phyloP scores from a whole-genome alignment of 1,284 basidiomycete genomes.

The Ceratobasidium papillatum region DNA sequence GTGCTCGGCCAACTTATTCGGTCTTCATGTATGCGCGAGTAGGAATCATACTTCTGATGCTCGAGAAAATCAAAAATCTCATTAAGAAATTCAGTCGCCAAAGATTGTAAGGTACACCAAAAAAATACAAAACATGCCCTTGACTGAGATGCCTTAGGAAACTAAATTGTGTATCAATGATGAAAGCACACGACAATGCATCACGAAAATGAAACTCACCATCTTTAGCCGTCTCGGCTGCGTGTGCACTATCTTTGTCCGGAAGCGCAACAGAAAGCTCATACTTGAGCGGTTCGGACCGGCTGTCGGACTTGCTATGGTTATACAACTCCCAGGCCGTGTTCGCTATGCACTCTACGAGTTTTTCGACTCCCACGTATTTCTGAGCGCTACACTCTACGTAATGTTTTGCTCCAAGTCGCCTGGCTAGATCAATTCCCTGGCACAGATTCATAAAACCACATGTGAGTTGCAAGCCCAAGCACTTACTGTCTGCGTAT shows the following conservation, averaged over 20 bases:
- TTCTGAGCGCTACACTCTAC: conserved; percentile 14
- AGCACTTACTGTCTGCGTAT: conserved; percentile 3
- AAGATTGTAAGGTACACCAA: too few relatives aligned
- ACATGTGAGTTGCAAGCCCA: not conserved
- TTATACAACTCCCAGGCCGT: conserved; percentile 25
- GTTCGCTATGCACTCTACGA: not conserved
- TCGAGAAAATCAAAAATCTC: too few relatives aligned
- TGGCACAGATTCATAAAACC: not conserved
- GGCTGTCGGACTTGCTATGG: not conserved
- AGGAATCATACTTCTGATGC: not conserved
- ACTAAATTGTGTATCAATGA: too few relatives aligned
- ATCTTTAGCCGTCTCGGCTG: not conserved
- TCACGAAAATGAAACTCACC: not conserved
- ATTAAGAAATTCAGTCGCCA: too few relatives aligned
- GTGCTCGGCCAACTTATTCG: too few relatives aligned
- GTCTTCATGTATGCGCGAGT: not conserved
- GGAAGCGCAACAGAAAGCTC: not conserved
- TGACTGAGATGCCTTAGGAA: too few relatives aligned
- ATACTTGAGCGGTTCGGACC: not conserved
- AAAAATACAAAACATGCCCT: too few relatives aligned
- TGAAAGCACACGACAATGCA: not conserved
- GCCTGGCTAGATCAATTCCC: conserved; percentile 3
- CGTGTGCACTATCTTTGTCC: not conserved
- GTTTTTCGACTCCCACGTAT: conserved; percentile 12
- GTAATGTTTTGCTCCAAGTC: conserved; percentile 28